phyloP scores from a whole-genome alignment of 176 grass and related monocot species.

The Rhipidocladum racemiflorum region DNA sequence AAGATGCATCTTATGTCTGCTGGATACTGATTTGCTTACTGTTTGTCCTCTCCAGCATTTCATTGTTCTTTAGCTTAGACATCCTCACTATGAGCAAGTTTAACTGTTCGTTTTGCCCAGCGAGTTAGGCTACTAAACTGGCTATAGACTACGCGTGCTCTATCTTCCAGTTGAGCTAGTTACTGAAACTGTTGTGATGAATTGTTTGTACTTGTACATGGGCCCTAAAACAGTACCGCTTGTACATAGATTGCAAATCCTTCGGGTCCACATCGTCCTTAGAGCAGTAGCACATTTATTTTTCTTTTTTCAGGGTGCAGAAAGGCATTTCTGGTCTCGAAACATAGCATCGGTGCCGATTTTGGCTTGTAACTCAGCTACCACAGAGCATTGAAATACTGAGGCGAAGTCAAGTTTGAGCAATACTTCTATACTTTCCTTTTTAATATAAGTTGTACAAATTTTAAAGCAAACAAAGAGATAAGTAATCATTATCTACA shows the following conservation, averaged over 20 bases:
- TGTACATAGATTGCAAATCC: neutral
- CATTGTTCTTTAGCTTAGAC: neutral
- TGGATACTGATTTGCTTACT: neutral
- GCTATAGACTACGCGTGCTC: neutral
- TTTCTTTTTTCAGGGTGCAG: neutral
- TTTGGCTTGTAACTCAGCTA: neutral
- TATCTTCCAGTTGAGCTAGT: neutral
- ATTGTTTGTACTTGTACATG: neutral
- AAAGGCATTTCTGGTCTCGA: neutral
- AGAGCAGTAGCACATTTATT: neutral
- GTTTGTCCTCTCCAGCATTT: neutral
- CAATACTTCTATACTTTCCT: too few species aligned
- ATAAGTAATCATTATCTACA: too few species aligned
- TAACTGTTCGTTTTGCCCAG: neutral
- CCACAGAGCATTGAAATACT: neutral
- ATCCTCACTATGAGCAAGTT: neutral
- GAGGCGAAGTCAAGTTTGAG: conserved; percentile 9
- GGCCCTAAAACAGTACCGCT: neutral
- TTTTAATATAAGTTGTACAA: too few species aligned
- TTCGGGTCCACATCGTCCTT: neutral
- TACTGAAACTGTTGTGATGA: neutral
- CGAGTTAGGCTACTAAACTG: neutral
- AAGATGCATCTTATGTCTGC: neutral
- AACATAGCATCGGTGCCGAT: neutral
- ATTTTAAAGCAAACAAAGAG: too few species aligned